Evolutionary conservation across 176 grass and related monocot genomes (phyloP).

Genomic region (Eleusine coracana): DNA sequence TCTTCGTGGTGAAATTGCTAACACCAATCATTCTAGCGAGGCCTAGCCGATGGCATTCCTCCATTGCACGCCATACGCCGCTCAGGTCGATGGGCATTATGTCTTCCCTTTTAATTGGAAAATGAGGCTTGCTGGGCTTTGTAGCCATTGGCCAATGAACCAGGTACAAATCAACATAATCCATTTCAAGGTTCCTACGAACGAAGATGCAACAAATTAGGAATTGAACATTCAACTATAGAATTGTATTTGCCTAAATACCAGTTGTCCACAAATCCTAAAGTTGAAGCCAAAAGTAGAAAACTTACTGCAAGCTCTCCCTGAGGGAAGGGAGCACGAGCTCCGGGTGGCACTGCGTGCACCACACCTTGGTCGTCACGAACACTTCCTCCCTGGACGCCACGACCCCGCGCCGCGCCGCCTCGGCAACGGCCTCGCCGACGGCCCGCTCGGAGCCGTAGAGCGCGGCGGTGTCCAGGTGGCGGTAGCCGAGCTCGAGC

Average conservation of each 20-base stretch:
- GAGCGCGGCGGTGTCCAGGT: constrained; percentile 52
- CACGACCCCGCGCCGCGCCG: constrained; percentile 30
- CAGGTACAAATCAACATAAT: constrained; percentile 75
- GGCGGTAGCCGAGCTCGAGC: constrained; percentile 63
- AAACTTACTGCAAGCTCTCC: constrained; percentile 58
- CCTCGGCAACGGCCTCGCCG: constrained; percentile 48
- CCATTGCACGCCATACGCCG: constrained; percentile 63
- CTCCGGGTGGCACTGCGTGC: constrained; percentile 68
- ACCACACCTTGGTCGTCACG: constrained; percentile 69
- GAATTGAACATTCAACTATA: background rate
- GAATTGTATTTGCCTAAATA: too few species aligned
- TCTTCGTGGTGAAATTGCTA: constrained; percentile 74
- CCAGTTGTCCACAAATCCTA: background rate
- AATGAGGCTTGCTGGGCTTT: constrained; percentile 47
- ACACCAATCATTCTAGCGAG: constrained; percentile 67
- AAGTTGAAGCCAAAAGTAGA: background rate
- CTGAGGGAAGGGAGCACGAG: constrained; percentile 59
- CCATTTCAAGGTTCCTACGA: constrained; percentile 56
- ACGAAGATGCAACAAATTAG: background rate
- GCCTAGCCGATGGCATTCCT: constrained; percentile 60
- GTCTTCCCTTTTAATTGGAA: constrained; percentile 53
- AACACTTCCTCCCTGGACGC: constrained; percentile 53
- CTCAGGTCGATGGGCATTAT: constrained; percentile 50
- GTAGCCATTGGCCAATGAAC: constrained; percentile 56
- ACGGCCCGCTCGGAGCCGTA: constrained; percentile 49